Conservation (phyloP, 768 basidiomycete genomes). For the Galerina marginata region DNA sequence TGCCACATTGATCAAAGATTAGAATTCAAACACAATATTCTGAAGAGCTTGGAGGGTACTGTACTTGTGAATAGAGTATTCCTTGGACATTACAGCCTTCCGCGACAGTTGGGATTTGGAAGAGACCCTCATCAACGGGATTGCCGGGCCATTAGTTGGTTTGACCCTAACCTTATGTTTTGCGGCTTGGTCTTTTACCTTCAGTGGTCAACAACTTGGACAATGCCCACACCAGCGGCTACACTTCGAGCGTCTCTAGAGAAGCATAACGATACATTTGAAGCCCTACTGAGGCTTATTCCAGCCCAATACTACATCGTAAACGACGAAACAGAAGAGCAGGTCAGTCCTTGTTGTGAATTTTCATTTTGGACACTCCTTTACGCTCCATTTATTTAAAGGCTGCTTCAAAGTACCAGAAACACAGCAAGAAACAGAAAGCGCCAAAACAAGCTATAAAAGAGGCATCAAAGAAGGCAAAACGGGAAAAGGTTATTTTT, state of each 20-base stretch:
- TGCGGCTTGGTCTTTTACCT: constrained; percentile 6
- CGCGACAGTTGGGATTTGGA: too few species aligned
- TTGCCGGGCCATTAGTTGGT: too few species aligned
- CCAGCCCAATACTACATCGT: constrained; percentile 90
- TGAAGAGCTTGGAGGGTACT: too few species aligned
- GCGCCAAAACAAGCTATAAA: constrained; percentile 86
- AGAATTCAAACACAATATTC: too few species aligned
- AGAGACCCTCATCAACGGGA: too few species aligned
- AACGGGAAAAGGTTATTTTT: constrained; percentile 74
- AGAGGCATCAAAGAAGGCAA: constrained; percentile 88
- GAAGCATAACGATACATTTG: constrained; percentile 86
- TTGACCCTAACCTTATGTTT: constrained; percentile 24
- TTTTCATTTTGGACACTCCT: not conserved
- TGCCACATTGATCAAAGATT: too few species aligned
- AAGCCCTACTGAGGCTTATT: constrained; percentile 81
- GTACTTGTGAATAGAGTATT: too few species aligned
- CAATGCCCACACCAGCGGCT: constrained; percentile 55
- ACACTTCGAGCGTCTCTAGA: constrained; percentile 70
- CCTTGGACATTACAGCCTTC: too few species aligned
- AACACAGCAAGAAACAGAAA: constrained; percentile 87
- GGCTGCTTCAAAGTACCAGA: constrained; percentile 75
- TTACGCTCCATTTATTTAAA: constrained; percentile 22
- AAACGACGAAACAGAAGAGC: constrained; percentile 67
- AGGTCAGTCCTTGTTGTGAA: constrained; percentile 45
- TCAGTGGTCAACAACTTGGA: constrained; percentile 2